These are phyloP conservation scores for Gnaphalium uliginosum DNA, from an alignment of 129 eudicot genomes.

Conservation along the genomic window DNA sequence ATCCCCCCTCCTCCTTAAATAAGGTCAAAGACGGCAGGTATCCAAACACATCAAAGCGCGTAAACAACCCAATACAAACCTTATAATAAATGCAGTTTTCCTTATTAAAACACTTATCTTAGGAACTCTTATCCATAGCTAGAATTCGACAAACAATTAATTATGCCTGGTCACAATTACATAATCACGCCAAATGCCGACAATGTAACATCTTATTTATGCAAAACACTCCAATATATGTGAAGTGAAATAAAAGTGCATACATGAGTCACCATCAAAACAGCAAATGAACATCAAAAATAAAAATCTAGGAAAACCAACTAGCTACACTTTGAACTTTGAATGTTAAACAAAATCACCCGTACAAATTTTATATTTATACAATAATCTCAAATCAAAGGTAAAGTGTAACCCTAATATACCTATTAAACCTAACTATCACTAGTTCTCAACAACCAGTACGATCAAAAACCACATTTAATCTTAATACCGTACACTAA, in stretches of 20 bases:
- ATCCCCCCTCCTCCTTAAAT: background rate
- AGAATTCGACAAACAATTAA: background rate
- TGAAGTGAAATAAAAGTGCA: slow-evolving; percentile 6
- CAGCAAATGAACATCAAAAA: background rate
- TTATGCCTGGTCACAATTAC: slow-evolving; percentile 6
- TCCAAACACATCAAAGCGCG: background rate
- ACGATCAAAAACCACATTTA: slow-evolving; percentile 31
- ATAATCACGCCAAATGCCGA: background rate
- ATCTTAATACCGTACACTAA: slow-evolving; percentile 3
- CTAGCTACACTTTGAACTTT: slow-evolving; percentile 9
- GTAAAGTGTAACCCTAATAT: slow-evolving; percentile 22
- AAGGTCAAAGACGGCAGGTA: background rate
- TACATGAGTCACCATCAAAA: background rate
- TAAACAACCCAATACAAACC: background rate
- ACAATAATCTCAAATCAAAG: slow-evolving; percentile 9
- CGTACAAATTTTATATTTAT: background rate
- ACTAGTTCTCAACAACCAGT: background rate
- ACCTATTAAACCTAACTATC: slow-evolving; percentile 15
- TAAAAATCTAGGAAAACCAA: slow-evolving; percentile 11
- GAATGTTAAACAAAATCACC: slow-evolving; percentile 7
- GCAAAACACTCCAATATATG: background rate
- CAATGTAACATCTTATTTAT: slow-evolving; percentile 12
- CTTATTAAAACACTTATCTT: slow-evolving; percentile 8
- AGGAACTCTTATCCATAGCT: slow-evolving; percentile 12
- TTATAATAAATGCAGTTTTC: background rate